Evolutionary conservation across 2,329 filamentous ascomycete species (phyloP), one percentile per base, ranked within the genome.

Genomic region (Ophiostoma piceae): DNA sequence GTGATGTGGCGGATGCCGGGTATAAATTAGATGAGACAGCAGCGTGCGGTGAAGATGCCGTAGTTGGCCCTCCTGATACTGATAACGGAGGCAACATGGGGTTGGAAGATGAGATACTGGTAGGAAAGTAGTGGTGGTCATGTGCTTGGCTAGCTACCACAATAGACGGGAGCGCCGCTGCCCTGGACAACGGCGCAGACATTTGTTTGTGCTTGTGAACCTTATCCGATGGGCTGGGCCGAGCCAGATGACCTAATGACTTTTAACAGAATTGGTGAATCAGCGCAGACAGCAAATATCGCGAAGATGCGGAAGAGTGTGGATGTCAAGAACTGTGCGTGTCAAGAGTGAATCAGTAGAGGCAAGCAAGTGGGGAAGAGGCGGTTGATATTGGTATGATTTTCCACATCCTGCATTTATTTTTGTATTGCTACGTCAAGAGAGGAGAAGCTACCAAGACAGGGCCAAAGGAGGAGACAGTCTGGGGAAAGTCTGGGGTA

Each of bases 271-370:
- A 26, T 22, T 26, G 11, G 51, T 57, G 51, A 57, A 57, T 57
- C 51, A 57, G 51, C 12, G n/a, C 22, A 26, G 22, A 26, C 9
- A 57, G 7, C 11, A 26, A 8, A 7, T 22, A 57, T 22, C 22
- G 9, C 1, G 51, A 14, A 9, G 8, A 57, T 57, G 51, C n/a
- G 26, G 9, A 57, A 26, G 1, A 57, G 9, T 57, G 51, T 57
- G n/a, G 51, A 57, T 14, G n/a, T 26, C 22, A 22, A 57, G 22
- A 26, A 11, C 5, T 57, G 12, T 26, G 22, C 22, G 22, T 57
- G n/a, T 26, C 51, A 7, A 57, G 51, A 57, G 22, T 57, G 51
- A 57, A 29, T 57, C 51, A 57, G 51, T 57, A 57, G 51, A 26
- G 51, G 51, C 51, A 57, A 14, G 51, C 22, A 14, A 11, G 51